Evolutionary conservation across 345 rosid genomes (phyloP), one percentile per base, ranked within the genome.

Genomic region (Clarkia xantiana): DNA sequence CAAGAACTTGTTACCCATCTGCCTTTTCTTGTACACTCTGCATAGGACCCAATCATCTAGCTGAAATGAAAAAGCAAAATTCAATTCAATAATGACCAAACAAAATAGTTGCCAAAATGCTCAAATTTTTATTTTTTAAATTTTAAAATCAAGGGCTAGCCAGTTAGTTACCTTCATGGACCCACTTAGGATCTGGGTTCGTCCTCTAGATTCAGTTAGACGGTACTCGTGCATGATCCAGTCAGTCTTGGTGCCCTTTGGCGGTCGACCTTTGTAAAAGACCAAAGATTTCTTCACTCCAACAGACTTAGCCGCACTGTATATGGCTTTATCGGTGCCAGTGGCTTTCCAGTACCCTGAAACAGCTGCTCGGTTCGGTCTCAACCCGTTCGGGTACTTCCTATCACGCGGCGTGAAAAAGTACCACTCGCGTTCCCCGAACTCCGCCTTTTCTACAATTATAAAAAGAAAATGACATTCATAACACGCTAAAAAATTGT

Each of bases 311-410:
- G 68, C 42, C 1, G 67, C 46, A n/a, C 59, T 29, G 14, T 68
- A 59, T 44, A 75, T 68, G 4, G 76, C 69, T 52, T 65, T 71
- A 49, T 68, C 70, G 3, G 59, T 59, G 11, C 76, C 74, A 0
- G 74, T 68, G 49, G 80, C 76, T 66, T 66, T 71, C 68, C 70
- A 71, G 61, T 66, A 68, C 18, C 80, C 80, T 8, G 64, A 71
- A 5, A 57, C 65, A 7, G 76, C 61, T 17, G 74, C 61, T 49
- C 79, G 63, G 46, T 68, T 68, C 16, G 74, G 72, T 9, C 72
- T 62, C 4, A 56, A 60, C 9, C 74, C 80, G 4, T 71, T 71
- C 0, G 74, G 76, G 47, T 75, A 75, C 49, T 68, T 71, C 18
- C 62, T 39, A 10, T 71, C 71, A 40, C 80, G 58, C 1, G 70